Evolutionary conservation across 2,329 filamentous ascomycete species (phyloP), one percentile per base, ranked within the genome.

Genomic region (Alternaria triticina): DNA sequence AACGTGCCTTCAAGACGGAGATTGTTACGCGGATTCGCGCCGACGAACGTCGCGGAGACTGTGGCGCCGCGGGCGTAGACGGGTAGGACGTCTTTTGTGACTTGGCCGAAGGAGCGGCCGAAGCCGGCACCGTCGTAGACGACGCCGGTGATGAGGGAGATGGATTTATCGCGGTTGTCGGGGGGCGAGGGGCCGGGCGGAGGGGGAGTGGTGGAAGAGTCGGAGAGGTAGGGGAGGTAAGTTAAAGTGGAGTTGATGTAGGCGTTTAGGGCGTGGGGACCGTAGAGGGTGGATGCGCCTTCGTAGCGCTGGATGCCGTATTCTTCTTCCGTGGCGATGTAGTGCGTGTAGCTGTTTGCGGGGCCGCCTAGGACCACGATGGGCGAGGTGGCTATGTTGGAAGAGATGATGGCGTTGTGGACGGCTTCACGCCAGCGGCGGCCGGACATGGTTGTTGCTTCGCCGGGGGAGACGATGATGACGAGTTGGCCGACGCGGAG

Each of bases 371-470:
- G 84, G 1, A 97, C 91, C 4, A 96, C 93, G n/a, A 93, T 76
- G 2, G 78, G 77, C 1, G 71, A 68, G 0, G 74, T 68, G 17
- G 69, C 67, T 7, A 75, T 65, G 40, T 62, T 63, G 1, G 70
- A 64, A 5, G 76, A 69, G 5, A 71, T 59, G 13, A 74, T 68
- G 7, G 64, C 54, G 59, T 74, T 76, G 69, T 71, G 63, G 4
- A 79, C 77, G 33, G 78, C 75, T 60, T 78, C 76, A n/a, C 90
- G 92, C 94, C 95, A 97, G 25, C 95, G 88, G 22, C 94, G 87
- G 1, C 94, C 94, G 2, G 92, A 88, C 95, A 97, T 98, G 5
- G 94, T 97, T 0, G 92, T 96, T 1, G 92, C 93, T 80, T 97
- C 95, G 28, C 93, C 93, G 0, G 94, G 91, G 30, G 91, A 91